These are phyloP conservation scores for Lophiotrema nucula DNA, from an alignment of 495 filamentous ascomycete species.

Conservation along the genomic window DNA sequence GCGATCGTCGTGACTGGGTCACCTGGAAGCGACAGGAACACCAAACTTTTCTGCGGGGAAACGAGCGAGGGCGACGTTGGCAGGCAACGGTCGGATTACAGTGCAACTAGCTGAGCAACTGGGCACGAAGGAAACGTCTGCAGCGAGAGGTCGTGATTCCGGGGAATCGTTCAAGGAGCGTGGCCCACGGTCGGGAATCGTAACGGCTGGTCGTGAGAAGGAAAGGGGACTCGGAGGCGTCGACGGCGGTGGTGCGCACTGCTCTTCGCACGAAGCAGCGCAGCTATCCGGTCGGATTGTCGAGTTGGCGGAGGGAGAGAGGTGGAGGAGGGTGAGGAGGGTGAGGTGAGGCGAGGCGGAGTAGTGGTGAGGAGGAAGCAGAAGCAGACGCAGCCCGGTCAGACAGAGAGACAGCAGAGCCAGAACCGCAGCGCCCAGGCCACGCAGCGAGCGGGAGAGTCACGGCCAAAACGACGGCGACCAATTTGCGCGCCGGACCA, in stretches of 20 bases:
- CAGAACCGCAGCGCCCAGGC: not conserved
- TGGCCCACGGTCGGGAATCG: conserved; percentile 9
- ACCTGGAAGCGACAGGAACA: too few relatives aligned
- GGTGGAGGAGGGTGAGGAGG: conserved; percentile 1
- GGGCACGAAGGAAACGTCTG: conserved; percentile 16
- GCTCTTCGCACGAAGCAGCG: conserved; percentile 13
- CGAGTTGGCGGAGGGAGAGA: conserved; percentile 2
- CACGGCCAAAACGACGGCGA: not conserved
- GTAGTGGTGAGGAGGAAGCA: conserved; percentile 3
- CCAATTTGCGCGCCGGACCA: not conserved
- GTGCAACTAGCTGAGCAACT: not conserved
- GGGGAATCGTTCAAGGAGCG: conserved; percentile 28
- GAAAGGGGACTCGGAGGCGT: conserved; percentile 1
- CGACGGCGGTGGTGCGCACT: conserved; percentile 8
- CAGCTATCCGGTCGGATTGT: conserved; percentile 30
- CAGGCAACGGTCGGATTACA: conserved; percentile 6
- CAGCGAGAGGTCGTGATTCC: conserved; percentile 25
- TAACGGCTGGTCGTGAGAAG: not conserved
- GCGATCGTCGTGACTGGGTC: not conserved
- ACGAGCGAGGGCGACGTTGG: conserved; percentile 18
- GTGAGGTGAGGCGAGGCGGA: conserved; percentile 6
- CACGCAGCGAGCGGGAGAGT: not conserved
- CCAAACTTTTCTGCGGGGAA: not conserved
- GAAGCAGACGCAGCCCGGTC: not conserved
- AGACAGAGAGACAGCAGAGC: not conserved